Conservation (phyloP, 805 yeast genomes). For the Kodamaea hsintzibuensis region DNA sequence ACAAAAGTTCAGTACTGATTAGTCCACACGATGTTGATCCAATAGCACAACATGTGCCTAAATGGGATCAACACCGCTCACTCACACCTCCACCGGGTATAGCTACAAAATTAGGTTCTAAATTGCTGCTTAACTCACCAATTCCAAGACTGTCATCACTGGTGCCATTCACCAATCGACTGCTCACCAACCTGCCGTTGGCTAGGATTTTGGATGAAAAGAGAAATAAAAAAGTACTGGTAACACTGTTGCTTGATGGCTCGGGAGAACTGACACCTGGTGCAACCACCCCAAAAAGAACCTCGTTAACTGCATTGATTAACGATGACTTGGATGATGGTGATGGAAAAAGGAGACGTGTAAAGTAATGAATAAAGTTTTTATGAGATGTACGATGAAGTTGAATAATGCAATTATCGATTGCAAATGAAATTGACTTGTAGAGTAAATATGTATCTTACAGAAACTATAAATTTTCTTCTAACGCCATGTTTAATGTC, state of each 20-base stretch:
- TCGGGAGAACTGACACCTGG: slow-evolving; percentile 1
- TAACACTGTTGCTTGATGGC: slow-evolving; percentile 24
- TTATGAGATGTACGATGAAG: background rate
- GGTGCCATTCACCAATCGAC: slow-evolving; percentile 9
- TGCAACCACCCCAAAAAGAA: slow-evolving; percentile 1
- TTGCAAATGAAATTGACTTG: too few relatives aligned
- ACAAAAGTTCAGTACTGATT: slow-evolving; percentile 11
- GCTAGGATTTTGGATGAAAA: slow-evolving; percentile 12
- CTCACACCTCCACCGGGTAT: slow-evolving; percentile 15
- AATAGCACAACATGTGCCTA: background rate
- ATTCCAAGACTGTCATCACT: slow-evolving; percentile 11
- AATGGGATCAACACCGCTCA: slow-evolving; percentile 5
- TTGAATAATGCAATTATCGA: background rate
- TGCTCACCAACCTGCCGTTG: slow-evolving; percentile 20
- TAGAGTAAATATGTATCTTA: too few relatives aligned
- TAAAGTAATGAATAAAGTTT: background rate
- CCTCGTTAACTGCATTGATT: slow-evolving; percentile 3
- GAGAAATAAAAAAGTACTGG: slow-evolving; percentile 21
- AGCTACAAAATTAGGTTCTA: slow-evolving; percentile 5
- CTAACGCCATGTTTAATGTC: too few relatives aligned
- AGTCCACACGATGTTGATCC: slow-evolving; percentile 5
- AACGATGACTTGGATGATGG: slow-evolving; percentile 3
- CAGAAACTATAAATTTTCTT: too few relatives aligned
- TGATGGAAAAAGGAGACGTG: slow-evolving; percentile 9
- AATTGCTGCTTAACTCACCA: slow-evolving; percentile 11